Conservation (phyloP, 106 monocot genomes). For the Acanthochlamys bracteata region DNA sequence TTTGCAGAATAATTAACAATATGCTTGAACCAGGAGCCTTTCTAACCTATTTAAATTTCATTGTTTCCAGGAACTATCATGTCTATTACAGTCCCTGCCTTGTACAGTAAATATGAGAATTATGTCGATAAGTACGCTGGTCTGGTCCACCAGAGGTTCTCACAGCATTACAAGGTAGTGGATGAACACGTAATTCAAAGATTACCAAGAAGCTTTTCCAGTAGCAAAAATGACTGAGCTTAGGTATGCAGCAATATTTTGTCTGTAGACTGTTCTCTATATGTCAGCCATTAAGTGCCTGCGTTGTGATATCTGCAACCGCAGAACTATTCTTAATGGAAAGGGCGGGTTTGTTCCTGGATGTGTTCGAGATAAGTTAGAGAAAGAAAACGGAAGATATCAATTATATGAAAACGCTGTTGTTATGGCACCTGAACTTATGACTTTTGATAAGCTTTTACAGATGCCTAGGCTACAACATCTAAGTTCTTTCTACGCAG, state of each 20-base stretch:
- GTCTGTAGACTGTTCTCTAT: not conserved
- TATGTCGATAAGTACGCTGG: conserved; percentile 72
- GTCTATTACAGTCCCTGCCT: conserved; percentile 65
- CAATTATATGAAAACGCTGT: too few relatives aligned
- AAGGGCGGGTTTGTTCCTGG: too few relatives aligned
- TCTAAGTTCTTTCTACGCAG: too few relatives aligned
- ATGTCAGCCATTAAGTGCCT: not conserved
- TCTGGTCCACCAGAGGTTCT: conserved; percentile 65
- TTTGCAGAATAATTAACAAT: not conserved
- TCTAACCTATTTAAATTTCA: too few relatives aligned
- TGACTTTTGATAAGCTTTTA: too few relatives aligned
- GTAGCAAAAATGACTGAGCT: conserved; percentile 33
- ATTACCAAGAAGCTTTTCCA: conserved; percentile 46
- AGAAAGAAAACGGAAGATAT: too few relatives aligned
- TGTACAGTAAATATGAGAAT: conserved; percentile 75
- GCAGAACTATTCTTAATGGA: too few relatives aligned
- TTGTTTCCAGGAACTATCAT: conserved; percentile 46
- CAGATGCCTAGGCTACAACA: too few relatives aligned
- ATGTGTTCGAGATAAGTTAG: too few relatives aligned
- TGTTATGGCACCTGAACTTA: too few relatives aligned
- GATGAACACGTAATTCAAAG: conserved; percentile 74
- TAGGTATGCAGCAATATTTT: not conserved
- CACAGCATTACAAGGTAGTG: conserved; percentile 76
- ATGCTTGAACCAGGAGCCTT: not conserved
- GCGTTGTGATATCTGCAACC: not conserved